Conservation (phyloP, 2,329 filamentous ascomycete genomes). For the Microthyrium microscopicum region DNA sequence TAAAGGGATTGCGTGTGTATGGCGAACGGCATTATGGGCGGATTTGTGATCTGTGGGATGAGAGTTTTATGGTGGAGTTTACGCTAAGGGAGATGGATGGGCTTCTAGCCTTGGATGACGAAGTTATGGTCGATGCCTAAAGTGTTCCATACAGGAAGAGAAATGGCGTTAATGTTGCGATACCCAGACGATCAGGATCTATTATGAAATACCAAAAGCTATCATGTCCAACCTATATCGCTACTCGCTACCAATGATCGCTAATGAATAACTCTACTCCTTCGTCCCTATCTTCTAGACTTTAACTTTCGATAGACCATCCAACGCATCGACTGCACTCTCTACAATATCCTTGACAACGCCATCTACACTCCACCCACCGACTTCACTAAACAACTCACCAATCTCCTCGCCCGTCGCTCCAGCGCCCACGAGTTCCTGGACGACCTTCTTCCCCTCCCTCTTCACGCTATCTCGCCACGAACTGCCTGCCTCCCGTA, state of each 20-base stretch:
- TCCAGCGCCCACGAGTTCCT: conserved; percentile 12
- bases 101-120: conserved; percentile 20
- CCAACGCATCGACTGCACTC: conserved; percentile 16
- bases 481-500: conserved; percentile 3
- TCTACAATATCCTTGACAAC: conserved; percentile 18
- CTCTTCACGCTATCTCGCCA: conserved; percentile 12
- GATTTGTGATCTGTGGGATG: conserved; percentile 77
- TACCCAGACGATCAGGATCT: no score
- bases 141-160: no score
- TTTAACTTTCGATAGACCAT: conserved; percentile 17
- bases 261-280: no score
- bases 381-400: conserved; percentile 12
- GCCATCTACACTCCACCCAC: conserved; percentile 12
- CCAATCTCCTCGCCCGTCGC: conserved; percentile 13
- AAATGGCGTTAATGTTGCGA: not conserved
- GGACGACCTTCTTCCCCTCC: conserved; percentile 11
- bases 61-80: conserved; percentile 89
- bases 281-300: conserved; percentile 13
- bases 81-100: conserved; percentile 85
- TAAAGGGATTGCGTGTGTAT: conserved; percentile 77
- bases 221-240: no score
- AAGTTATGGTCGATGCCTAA: no score
- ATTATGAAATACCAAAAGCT: no score
- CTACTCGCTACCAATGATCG: no score
- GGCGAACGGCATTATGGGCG: conserved; percentile 86